Conservation (phyloP, 805 yeast species). For the Starmerella apicola region DNA sequence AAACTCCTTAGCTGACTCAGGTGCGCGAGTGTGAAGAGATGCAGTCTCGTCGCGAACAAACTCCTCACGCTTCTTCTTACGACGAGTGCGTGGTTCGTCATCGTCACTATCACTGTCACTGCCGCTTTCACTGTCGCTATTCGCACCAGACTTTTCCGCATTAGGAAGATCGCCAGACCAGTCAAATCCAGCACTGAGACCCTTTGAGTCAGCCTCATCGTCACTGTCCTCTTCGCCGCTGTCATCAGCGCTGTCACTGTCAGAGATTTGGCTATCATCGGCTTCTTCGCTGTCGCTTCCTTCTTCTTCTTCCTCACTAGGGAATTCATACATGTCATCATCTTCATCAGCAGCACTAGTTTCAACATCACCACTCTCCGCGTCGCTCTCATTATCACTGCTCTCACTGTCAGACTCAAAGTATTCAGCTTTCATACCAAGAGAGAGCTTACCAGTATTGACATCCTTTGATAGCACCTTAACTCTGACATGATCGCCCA, state of each 20-base stretch:
- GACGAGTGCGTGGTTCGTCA: conserved; percentile 31
- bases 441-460: conserved; percentile 61
- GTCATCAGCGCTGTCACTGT: conserved; percentile 19
- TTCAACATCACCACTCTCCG: conserved; percentile 1
- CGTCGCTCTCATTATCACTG: conserved; percentile 23
- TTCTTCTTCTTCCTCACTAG: conserved; percentile 3
- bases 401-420: conserved; percentile 36
- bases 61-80: conserved; percentile 32
- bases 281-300: conserved; percentile 12
- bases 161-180: conserved; percentile 79
- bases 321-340: conserved; percentile 20
- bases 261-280: conserved; percentile 11
- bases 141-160: conserved; percentile 20
- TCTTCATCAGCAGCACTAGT: conserved; percentile 17
- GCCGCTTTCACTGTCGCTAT: conserved; percentile 43
- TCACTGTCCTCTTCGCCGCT: conserved; percentile 25
- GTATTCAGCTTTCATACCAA: conserved; percentile 92
- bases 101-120: conserved; percentile 31
- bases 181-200: conserved; percentile 78
- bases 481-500: conserved; percentile 85
- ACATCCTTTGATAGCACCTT: conserved; percentile 52
- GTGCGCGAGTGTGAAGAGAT: conserved; percentile 70
- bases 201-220: conserved; percentile 32
- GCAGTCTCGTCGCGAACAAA: conserved; percentile 70
- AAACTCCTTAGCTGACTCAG: conserved; percentile 83